Conservation (phyloP, 345 rosid species). For the Rhodamnia rubescens region DNA sequence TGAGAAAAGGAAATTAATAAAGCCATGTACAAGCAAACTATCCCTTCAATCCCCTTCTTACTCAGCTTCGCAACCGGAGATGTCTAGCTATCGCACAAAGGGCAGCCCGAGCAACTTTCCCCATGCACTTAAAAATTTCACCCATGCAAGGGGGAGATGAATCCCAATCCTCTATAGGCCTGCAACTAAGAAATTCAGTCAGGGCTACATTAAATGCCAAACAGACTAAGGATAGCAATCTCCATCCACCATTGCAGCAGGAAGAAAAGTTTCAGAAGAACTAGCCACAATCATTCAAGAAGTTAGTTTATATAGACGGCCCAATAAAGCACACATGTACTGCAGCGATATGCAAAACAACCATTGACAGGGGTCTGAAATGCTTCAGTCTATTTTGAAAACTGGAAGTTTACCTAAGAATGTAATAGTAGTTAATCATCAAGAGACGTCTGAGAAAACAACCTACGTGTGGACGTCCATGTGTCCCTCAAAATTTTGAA, state of each 20-base stretch:
- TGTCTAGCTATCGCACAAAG: conserved; percentile 80
- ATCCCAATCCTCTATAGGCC: conserved; percentile 85
- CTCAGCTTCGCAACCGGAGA: conserved; percentile 96
- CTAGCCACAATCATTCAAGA: background rate
- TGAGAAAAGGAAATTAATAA: background rate
- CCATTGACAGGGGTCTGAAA: background rate
- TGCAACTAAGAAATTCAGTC: conserved; percentile 13
- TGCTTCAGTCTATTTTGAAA: background rate
- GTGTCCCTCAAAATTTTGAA: background rate
- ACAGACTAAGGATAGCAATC: background rate
- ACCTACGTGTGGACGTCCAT: background rate
- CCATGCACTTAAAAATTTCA: conserved; percentile 83
- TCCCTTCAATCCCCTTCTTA: conserved; percentile 33
- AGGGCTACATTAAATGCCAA: background rate
- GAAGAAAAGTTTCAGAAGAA: background rate
- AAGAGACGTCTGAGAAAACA: background rate
- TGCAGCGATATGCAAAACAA: background rate
- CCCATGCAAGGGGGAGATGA: conserved; percentile 96
- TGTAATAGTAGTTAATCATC: background rate
- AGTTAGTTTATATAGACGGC: background rate
- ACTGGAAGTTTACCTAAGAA: background rate
- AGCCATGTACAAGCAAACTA: background rate
- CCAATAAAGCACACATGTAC: background rate
- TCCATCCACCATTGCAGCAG: background rate
- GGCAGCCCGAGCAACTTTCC: conserved; percentile 91